Conservation (phyloP, 176 grass and related monocot genomes). For the Eragrostis curvula region DNA sequence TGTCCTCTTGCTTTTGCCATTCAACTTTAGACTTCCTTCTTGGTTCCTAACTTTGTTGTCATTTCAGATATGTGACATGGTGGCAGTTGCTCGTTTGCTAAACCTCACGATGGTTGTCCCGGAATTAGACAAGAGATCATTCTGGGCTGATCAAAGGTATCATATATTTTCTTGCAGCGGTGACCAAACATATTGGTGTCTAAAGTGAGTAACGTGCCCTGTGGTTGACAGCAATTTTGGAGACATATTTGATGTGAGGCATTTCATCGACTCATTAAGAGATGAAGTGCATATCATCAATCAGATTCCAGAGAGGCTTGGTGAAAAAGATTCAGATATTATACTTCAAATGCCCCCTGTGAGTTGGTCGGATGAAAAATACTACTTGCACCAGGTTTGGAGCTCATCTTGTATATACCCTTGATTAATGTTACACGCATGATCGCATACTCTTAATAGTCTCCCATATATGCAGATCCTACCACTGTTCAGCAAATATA, state of each 20-base stretch:
- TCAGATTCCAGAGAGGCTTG: conserved; percentile 70
- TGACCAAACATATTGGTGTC: conserved; percentile 21
- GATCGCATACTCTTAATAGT: conserved; percentile 6
- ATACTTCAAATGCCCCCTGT: conserved; percentile 76
- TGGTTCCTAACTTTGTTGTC: background rate
- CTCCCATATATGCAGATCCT: conserved; percentile 70
- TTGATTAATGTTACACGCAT: conserved; percentile 19
- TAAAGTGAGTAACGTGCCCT: conserved; percentile 15
- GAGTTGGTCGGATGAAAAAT: conserved; percentile 98
- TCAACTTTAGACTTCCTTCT: conserved; percentile 5
- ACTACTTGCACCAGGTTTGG: conserved; percentile 93
- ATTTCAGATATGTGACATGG: conserved; percentile 96
- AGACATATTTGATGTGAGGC: conserved; percentile 90
- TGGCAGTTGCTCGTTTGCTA: conserved; percentile 74
- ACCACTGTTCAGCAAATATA: conserved; percentile 87
- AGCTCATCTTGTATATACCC: conserved; percentile 7
- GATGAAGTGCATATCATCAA: conserved; percentile 82
- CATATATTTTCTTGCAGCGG: conserved; percentile 28
- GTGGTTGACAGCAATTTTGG: conserved; percentile 71
- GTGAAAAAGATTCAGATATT: conserved; percentile 32
- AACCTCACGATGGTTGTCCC: conserved; percentile 93
- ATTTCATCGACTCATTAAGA: conserved; percentile 87
- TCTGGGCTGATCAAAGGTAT: conserved; percentile 96
- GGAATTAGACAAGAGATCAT: conserved; percentile 92
- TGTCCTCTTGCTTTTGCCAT: conserved; percentile 18